Percentiles rank a stretch among this genome's conserved stretches.
Conservation (phyloP, 331 rosid species). For the Phaseolus coccineus region DNA sequence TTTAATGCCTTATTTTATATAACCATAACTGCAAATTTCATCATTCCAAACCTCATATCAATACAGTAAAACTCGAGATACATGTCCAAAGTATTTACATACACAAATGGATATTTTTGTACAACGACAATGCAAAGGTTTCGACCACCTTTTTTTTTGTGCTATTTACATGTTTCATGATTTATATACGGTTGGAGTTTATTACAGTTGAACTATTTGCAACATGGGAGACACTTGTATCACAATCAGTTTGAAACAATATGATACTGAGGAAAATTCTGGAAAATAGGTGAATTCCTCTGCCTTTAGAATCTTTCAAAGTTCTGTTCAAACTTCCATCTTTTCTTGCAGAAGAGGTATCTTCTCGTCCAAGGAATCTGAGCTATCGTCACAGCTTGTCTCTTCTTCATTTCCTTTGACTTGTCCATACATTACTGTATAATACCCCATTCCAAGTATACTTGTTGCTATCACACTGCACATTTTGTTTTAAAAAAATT, state of each 20-base stretch:
- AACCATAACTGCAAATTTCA: neutral
- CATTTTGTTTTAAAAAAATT: neutral
- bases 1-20: neutral
- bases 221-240: neutral
- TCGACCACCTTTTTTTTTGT: neutral
- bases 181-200: conserved; percentile 19
- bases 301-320: neutral
- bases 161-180: neutral
- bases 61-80: neutral
- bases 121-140: neutral
- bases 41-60: neutral
- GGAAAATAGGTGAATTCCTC: conserved; percentile 28
- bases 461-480: conserved; percentile 78
- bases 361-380: conserved; percentile 53
- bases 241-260: neutral
- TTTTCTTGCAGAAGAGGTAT: conserved; percentile 74
- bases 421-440: conserved; percentile 63
- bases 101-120: neutral
- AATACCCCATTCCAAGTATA: conserved; percentile 69
- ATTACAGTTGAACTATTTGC: conserved; percentile 14
- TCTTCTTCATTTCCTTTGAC: conserved; percentile 61
- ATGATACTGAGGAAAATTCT: conserved; percentile 27
- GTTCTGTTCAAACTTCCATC: conserved; percentile 44
- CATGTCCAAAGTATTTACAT: neutral
- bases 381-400: conserved; percentile 36